Percentiles rank a stretch among this genome's conserved stretches.
Conservation (phyloP, 225 moss, liverwort and hornwort species). For the Pseudoscleropodium purum region DNA sequence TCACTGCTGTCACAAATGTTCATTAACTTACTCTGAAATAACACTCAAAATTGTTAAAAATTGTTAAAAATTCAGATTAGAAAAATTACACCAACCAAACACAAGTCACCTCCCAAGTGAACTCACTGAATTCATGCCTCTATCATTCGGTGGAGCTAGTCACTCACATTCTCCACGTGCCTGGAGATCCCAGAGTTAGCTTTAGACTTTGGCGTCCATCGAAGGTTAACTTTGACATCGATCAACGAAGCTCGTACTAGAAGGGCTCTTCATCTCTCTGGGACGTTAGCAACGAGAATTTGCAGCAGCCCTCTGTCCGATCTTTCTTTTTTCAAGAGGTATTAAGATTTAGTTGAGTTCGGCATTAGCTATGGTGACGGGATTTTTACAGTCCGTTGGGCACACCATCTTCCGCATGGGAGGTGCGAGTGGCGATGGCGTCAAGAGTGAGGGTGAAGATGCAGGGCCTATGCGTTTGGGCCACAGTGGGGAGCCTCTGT, state of each 20-base stretch:
- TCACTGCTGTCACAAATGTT: not conserved
- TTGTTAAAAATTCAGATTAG: not conserved
- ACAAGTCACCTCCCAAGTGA: not conserved
- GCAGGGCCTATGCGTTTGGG: conserved; percentile 46
- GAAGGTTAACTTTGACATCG: not conserved
- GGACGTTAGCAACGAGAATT: not conserved
- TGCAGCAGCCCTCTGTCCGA: not conserved
- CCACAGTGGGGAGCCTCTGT: conserved; percentile 64
- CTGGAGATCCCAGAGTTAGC: not conserved
- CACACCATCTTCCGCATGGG: conserved; percentile 33
- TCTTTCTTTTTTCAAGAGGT: not conserved
- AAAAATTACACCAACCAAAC: not conserved
- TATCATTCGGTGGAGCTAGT: not conserved
- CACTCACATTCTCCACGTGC: not conserved
- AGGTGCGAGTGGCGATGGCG: not conserved
- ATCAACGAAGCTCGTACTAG: not conserved
- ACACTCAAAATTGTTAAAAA: no score
- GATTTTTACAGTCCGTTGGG: conserved; percentile 25
- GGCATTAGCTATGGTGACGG: conserved; percentile 17
- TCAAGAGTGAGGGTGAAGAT: not conserved
- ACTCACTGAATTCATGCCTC: not conserved
- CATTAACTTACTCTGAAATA: no score
- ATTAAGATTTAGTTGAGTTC: not conserved
- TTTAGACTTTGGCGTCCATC: not conserved
- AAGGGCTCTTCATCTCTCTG: not conserved